A percentile compares a stretch with the other conserved stretches of the same genome.
Conservation (phyloP, 495 filamentous ascomycete species). For the Xylaria flabelliformis region DNA sequence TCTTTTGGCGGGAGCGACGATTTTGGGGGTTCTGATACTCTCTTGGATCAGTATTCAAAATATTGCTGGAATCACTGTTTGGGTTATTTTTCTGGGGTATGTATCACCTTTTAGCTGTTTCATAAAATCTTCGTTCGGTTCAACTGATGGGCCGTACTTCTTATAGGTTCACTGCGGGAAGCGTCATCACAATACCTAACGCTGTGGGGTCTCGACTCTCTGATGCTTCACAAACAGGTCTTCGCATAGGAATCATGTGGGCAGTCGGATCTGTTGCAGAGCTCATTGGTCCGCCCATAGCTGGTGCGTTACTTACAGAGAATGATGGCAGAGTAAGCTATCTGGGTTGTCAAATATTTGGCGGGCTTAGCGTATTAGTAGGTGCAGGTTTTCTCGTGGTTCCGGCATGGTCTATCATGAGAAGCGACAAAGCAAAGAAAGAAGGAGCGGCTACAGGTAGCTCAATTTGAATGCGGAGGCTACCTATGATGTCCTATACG, state of each 20-base stretch:
- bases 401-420: slow-evolving; percentile 14
- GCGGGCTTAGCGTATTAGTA: slow-evolving; percentile 8
- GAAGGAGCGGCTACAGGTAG: neutral
- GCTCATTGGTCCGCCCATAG: slow-evolving; percentile 12
- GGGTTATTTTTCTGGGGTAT: slow-evolving; percentile 21
- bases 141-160: neutral
- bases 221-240: slow-evolving; percentile 1
- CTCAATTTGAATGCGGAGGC: neutral
- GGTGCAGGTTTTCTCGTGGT: slow-evolving; percentile 6
- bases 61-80: slow-evolving; percentile 6
- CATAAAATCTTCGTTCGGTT: neutral
- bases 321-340: slow-evolving; percentile 14
- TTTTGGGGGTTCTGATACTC: neutral
- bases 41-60: neutral
- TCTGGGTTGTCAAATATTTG: slow-evolving; percentile 18
- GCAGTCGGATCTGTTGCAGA: slow-evolving; percentile 5
- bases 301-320: slow-evolving; percentile 1
- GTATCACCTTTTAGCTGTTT: neutral
- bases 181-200: slow-evolving; percentile 17
- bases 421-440: neutral
- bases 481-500: neutral
- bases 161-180: slow-evolving; percentile 13
- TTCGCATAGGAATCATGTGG: slow-evolving; percentile 16
- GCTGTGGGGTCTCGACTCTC: slow-evolving; percentile 12
- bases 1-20: slow-evolving; percentile 4